Evolutionary conservation across 331 rosid species (phyloP), one percentile per base, ranked within the genome.

Genomic region (Arachis monticola): DNA sequence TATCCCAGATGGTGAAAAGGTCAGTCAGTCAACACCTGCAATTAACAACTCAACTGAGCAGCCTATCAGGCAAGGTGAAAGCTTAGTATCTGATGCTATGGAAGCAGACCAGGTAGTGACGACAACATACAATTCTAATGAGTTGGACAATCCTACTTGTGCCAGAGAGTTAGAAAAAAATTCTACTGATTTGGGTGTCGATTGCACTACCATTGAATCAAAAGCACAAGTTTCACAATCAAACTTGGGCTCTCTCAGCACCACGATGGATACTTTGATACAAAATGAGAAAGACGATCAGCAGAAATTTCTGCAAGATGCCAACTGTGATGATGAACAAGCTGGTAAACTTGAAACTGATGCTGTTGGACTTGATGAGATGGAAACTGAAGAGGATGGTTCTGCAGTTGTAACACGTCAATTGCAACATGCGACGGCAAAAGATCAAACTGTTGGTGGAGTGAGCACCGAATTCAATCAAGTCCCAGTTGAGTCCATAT

Each of bases 391-490:
- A 48, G 74, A 35, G 38, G 3, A 41, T 73, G 78, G 76, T 84
- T 73, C 60, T 60, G 67, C 77, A 11, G 76, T 56, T 75, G 79
- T 79, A 57, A 70, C 59, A 44, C 65, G 14, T 6, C 30, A 42
- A 41, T 58, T 73, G 30, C 41, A 67, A 9, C 87, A 85, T 48
- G 81, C 58, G 73, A 68, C 31, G 11, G 65, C 76, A 85, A 87
- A 83, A 51, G 88, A 88, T 72, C 67, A 81, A 67, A 70, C 59
- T 64, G 56, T 63, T 3, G 89, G 58, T 73, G 77, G 78, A 65
- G 77, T n/a, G n/a, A n/a, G n/a, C n/a, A n/a, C n/a, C n/a, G n/a
- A n/a, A n/a, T n/a, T n/a, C n/a, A n/a, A n/a, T n/a, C n/a, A n/a
- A n/a, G n/a, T n/a, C n/a, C 8, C 53, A 9, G 72, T 74, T 83